Conservation (phyloP, 2,329 filamentous ascomycete species). For the Nothophaeocryptopus gaeumannii region DNA sequence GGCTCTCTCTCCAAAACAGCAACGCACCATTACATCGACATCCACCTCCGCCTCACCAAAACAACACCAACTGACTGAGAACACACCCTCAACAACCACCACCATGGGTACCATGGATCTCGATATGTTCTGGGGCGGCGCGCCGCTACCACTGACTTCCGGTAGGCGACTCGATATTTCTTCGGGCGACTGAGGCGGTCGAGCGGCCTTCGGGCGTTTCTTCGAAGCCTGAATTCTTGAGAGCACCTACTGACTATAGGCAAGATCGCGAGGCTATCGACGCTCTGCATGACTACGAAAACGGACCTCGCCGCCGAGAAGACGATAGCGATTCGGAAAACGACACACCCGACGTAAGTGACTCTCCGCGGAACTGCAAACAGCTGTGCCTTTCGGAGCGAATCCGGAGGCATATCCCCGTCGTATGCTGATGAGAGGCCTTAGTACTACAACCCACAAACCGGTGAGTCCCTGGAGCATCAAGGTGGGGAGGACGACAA, state of each 20-base stretch:
- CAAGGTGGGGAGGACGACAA: not conserved
- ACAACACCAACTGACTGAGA: not conserved
- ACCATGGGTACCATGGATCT: conserved; percentile 7
- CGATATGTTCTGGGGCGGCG: conserved; percentile 22
- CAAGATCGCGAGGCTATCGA: no score
- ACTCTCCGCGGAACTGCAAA: not conserved
- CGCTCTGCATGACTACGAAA: no score
- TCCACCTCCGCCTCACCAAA: not conserved
- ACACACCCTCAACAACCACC: not conserved
- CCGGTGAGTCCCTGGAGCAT: conserved; percentile 11
- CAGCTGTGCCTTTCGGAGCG: not conserved
- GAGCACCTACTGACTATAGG: no score
- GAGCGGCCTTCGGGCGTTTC: not conserved
- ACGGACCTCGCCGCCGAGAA: not conserved
- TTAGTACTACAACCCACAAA: conserved; percentile 20
- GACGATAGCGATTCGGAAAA: conserved; percentile 6
- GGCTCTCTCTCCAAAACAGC: not conserved
- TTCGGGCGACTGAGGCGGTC: not conserved
- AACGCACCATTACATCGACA: not conserved
- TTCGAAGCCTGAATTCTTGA: no score
- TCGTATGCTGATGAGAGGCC: conserved; percentile 7
- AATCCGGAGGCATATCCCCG: not conserved
- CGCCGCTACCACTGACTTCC: conserved; percentile 12
- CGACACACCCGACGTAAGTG: conserved; percentile 6
- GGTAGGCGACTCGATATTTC: conserved; percentile 10